Evolutionary conservation across 2,329 filamentous ascomycete species (phyloP), one percentile per base, ranked within the genome.

Genomic region (Monilinia laxa): DNA sequence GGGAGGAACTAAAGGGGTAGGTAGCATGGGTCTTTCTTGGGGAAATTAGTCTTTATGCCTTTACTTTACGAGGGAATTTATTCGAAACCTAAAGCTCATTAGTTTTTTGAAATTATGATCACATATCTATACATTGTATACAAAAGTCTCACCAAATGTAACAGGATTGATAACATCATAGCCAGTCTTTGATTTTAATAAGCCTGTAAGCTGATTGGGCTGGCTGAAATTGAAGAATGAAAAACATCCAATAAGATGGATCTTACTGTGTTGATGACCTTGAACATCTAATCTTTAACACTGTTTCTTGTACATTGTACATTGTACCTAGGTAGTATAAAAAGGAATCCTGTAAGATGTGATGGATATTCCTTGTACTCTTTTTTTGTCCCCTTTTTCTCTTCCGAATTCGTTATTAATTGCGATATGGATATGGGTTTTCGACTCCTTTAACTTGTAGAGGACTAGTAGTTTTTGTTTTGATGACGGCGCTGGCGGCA

Each of bases 11-110:
- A 18, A 20, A n/a, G 20, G 28, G 31, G n/a, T 38, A 51, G 31
- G n/a, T 38, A 51, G 45, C 28, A 47, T 51, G 38, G 6, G 31
- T 63, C 28, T 55, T 60, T 51, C n/a, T 60, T 45, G 20, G 25
- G 25, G 58, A 38, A 49, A 38, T 51, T 51, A 23, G 49, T 28
- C 28, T 28, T 20, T 9, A 63, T 55, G 49, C 11, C 35, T 38
- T n/a, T 11, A 18, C 49, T 38, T 56, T 51, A 51, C 28, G 35
- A 47, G n/a, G 6, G 45, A 58, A 60, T 60, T 51, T 40, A 25
- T 38, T 38, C n/a, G 7, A 35, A 23, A 18, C 1, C 2, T 60
- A 0, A 18, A 25, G 2, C 6, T 14, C 31, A 16, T 23, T 23
- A 7, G 18, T 31, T 35, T 45, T 4, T n/a, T 25, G 18, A 40